phyloP scores from a whole-genome alignment of 176 grass and related monocot genomes.

The Typha latifolia region DNA sequence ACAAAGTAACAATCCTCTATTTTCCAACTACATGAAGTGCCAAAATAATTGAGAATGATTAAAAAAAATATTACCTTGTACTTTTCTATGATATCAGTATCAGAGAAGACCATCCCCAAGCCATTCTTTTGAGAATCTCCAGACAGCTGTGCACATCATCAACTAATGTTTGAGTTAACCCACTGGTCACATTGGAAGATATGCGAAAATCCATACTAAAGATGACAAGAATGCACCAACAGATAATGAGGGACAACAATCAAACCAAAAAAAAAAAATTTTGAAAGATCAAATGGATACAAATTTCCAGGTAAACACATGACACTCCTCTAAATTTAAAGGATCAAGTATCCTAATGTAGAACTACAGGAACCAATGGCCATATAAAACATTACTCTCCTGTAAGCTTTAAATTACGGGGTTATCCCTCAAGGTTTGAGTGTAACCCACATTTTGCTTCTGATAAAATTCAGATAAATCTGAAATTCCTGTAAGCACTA shows the following conservation, averaged over 20 bases:
- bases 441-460: neutral
- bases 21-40: slow-evolving; percentile 1
- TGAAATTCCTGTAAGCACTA: too few species aligned
- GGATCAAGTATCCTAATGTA: too few species aligned
- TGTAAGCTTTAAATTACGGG: too few species aligned
- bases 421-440: too few species aligned
- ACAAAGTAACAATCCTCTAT: neutral
- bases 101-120: slow-evolving; percentile 26
- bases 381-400: too few species aligned
- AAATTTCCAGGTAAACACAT: neutral
- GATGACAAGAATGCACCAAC: neutral
- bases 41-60: neutral
- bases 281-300: neutral
- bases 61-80: slow-evolving; percentile 38
- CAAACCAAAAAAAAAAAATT: neutral
- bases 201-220: neutral
- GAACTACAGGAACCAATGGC: too few species aligned
- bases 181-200: neutral
- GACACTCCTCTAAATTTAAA: too few species aligned
- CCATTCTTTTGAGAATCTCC: slow-evolving; percentile 11
- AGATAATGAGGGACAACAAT: neutral
- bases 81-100: slow-evolving; percentile 31
- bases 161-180: slow-evolving; percentile 12
- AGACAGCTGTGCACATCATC: slow-evolving; percentile 19
- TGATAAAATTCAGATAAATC: too few species aligned